phyloP scores from a whole-genome alignment of 805 yeast genomes.

The Candida saitoana region DNA sequence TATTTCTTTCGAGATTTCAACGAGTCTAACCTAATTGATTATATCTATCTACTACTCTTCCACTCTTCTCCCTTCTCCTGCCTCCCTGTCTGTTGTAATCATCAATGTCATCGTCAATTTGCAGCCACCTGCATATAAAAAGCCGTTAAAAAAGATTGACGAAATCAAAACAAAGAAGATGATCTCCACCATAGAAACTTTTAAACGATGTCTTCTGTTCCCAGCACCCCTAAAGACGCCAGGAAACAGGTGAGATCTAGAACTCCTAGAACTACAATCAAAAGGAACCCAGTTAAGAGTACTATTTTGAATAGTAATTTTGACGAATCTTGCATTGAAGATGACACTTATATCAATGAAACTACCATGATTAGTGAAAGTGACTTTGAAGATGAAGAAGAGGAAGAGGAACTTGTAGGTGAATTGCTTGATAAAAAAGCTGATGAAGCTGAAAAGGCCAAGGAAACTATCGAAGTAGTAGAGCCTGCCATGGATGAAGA shows the following conservation, averaged over 20 bases:
- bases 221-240: slow-evolving; percentile 8
- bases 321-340: slow-evolving; percentile 31
- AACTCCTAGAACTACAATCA: slow-evolving; percentile 12
- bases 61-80: background rate
- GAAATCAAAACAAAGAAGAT: background rate
- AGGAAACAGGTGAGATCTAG: slow-evolving; percentile 1
- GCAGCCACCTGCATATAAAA: background rate
- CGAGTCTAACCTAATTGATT: no score
- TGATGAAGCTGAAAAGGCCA: slow-evolving; percentile 8
- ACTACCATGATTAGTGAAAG: slow-evolving; percentile 17
- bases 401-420: slow-evolving; percentile 10
- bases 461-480: slow-evolving; percentile 8
- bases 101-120: background rate
- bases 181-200: background rate
- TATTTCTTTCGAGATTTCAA: no score
- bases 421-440: slow-evolving; percentile 3
- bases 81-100: background rate
- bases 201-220: slow-evolving; percentile 4
- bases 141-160: background rate
- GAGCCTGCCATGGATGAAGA: slow-evolving; percentile 5
- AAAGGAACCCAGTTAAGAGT: slow-evolving; percentile 15
- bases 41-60: background rate
- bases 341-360: slow-evolving; percentile 34
- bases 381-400: slow-evolving; percentile 13
- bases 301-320: slow-evolving; percentile 10